Conservation (phyloP, 2,329 filamentous ascomycete species). For the Colletotrichum gloeosporioides region DNA sequence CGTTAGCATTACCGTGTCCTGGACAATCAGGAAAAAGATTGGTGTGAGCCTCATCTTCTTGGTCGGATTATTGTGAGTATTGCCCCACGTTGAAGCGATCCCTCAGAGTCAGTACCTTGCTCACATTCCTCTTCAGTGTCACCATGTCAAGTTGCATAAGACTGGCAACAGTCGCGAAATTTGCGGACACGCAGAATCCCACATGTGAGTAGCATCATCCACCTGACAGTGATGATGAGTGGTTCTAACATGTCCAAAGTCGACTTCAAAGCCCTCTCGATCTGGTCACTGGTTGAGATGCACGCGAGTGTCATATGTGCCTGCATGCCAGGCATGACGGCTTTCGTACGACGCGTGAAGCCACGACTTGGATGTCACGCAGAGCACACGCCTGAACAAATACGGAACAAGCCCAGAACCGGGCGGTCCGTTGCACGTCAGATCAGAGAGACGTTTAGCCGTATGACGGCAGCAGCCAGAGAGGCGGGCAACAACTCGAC, state of each 20-base stretch:
- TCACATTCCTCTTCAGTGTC: not conserved
- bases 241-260: not conserved
- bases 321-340: conserved; percentile 11
- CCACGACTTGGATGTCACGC: not conserved
- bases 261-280: not conserved
- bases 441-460: not conserved
- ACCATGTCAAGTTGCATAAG: not conserved
- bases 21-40: not conserved
- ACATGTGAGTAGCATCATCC: not conserved
- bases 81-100: not conserved
- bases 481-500: not conserved
- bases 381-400: not conserved
- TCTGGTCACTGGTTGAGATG: conserved; percentile 13
- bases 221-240: not conserved
- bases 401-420: not conserved
- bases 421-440: not conserved
- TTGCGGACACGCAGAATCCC: not conserved
- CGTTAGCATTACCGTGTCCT: not conserved
- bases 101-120: no score
- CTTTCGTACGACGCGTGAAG: conserved; percentile 1
- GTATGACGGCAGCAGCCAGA: not conserved
- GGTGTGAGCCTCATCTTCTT: conserved; percentile 10
- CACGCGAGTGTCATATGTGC: conserved; percentile 15
- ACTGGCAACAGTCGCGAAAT: not conserved
- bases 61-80: not conserved